Base-by-base conservation (phyloP, 106 monocot genomes). In the Dactylorhiza incarnata region DNA sequence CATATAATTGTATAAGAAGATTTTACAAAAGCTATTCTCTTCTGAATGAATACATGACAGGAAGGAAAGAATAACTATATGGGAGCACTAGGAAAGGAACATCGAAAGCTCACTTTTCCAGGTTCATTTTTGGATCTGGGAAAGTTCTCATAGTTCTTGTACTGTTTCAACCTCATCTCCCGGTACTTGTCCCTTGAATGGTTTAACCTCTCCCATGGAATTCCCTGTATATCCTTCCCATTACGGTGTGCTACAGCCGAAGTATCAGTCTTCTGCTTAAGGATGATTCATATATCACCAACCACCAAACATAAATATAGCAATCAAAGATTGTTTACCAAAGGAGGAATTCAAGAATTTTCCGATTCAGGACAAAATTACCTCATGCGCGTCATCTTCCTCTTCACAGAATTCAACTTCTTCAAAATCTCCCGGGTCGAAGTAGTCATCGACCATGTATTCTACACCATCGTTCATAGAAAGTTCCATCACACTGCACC, bases 161-260 rank as follows among this genome's bases (percentile, higher is more conserved):
- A 90, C 78, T 84, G 80, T 69, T 85, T 86, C 73, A 90, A 26
- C 82, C 89, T 86, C 59, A 73, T 78, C 72, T 87, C 80, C 7
- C 90, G 82, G 65, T 80, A 83, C 71, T 82, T 73, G 22, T 83
- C 82, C 78, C 86, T 86, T 0, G 82, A 75, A 48, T 68, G 73
- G 9, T 87, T 84, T 84, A 90, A 44, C 75, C 78, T 82, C 48
- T 84, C 86, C 90, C 90, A 90, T 20, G 82, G 80, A 16, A 90
- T 84, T 16, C 90, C 90, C 68, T 90, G 90, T 16, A 90, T 82
- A 72, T 90, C 90, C 77, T 90, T 90, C 46, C 90, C 90, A 5
- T 76, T 84, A 1, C 90, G 78, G 49, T 52, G 79, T 66, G 86
- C 84, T 1, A 44, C 16, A 10, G 86, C 80, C 8, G 90, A 87